Evolutionary conservation across 176 grass and related monocot genomes (phyloP), one percentile per base, ranked within the genome.

Genomic region (Zizania latifolia): DNA sequence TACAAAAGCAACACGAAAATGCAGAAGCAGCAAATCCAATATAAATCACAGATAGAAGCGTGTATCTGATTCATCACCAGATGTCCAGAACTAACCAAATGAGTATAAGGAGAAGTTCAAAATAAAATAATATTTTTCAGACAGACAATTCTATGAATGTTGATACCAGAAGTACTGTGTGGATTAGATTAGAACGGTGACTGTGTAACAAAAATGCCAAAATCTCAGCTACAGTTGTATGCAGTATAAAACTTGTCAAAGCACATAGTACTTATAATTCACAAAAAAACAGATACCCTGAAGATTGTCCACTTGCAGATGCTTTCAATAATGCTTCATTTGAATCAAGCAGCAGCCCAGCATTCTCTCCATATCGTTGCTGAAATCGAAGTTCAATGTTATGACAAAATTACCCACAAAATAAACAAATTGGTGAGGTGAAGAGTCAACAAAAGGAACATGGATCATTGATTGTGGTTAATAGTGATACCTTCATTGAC

Each of bases 281-380:
- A 81, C 26, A 78, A 56, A 35, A 67, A 26, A 74, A 23, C 22
- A 46, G 77, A 34, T 95, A 99, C 96, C 96, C 96, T 75, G 92
- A 90, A 34, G 96, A 90, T 68, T 95, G 96, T 70, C 89, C 96
- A 72, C 83, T 77, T 89, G 86, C 86, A 87, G 96, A 77, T 55
- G 87, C 88, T 75, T 95, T 99, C 76, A 99, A 82, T 78, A 99
- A 73, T 35, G 86, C 65, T 84, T 94, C 84, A 64, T 79, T 90
- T 70, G 92, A 84, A 76, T 99, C 96, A 84, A 92, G 88, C 38
- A 90, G 56, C 66, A 89, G 82, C 11, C 92, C 89, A 58, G 84
- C 86, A 84, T 94, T 99, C 50, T 99, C 96, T 73, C 89, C 82
- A 26, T 80, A 99, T 32, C 92, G 88, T 91, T 99, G 87, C 90